phyloP scores from a whole-genome alignment of 768 basidiomycete genomes.

The Mycena venus region DNA sequence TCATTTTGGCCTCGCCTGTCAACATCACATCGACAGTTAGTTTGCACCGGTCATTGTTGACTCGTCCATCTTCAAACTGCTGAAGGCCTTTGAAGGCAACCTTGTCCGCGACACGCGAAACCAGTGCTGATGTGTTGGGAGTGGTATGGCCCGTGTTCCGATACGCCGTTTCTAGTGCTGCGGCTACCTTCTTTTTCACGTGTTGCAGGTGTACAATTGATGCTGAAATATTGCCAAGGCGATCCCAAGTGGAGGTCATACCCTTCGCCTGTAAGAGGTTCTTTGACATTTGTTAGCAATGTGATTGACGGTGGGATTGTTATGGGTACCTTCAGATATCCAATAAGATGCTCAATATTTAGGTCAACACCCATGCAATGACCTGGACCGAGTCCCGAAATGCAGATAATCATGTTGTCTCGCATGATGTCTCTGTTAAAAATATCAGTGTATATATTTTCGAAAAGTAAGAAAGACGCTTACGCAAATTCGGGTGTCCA shows the following conservation, averaged over 20 bases:
- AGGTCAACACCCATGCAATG: constrained; percentile 51
- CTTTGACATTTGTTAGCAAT: background rate
- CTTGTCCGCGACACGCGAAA: background rate
- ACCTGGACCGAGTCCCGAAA: constrained; percentile 42
- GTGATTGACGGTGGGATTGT: background rate
- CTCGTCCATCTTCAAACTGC: background rate
- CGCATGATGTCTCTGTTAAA: constrained; percentile 53
- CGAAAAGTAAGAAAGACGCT: constrained; percentile 42
- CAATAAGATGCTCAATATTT: too few species aligned
- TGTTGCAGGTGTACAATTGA: constrained; percentile 40
- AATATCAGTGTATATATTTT: constrained; percentile 38
- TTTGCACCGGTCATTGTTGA: background rate
- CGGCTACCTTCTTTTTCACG: constrained; percentile 44
- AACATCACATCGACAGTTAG: background rate
- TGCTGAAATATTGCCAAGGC: constrained; percentile 47
- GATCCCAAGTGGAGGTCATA: constrained; percentile 46
- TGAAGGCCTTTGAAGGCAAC: background rate
- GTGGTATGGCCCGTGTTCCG: background rate
- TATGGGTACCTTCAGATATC: constrained; percentile 49
- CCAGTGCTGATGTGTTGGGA: background rate
- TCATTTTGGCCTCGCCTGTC: background rate
- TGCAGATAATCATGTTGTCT: constrained; percentile 51
- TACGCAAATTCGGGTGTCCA: constrained; percentile 48
- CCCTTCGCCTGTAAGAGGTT: constrained; percentile 45
- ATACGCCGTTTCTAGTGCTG: background rate